A percentile compares a stretch with the other conserved stretches of the same genome.
These are phyloP conservation scores for Fusarium tuaranense DNA, from an alignment of 2,329 filamentous ascomycete genomes.

Conservation along the genomic window DNA sequence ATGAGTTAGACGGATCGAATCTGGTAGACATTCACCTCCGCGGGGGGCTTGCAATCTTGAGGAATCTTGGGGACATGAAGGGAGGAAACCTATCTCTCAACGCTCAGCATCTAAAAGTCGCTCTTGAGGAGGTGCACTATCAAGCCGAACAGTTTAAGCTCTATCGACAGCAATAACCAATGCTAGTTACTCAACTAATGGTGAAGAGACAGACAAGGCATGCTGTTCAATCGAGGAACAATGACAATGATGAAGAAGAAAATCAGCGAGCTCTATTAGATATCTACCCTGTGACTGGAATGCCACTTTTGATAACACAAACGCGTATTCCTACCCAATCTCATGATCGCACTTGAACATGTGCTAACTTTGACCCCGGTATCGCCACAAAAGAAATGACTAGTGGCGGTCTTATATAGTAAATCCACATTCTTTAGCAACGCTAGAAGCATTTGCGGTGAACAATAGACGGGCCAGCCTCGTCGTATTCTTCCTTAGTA, in stretches of 20 bases:
- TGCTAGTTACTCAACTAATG: too few species aligned
- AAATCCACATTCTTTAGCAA: background rate
- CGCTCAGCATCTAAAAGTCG: background rate
- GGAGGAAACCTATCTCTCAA: background rate
- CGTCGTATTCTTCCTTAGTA: conserved; percentile 99
- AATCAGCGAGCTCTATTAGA: background rate
- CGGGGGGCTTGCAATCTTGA: background rate
- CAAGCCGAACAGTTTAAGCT: background rate
- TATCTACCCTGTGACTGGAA: background rate
- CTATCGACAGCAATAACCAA: background rate
- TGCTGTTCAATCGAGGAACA: background rate
- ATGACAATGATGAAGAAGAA: background rate
- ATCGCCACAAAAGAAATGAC: background rate
- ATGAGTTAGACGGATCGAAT: background rate
- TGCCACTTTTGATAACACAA: background rate
- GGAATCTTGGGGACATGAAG: background rate
- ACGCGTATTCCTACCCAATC: background rate
- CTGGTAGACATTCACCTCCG: background rate
- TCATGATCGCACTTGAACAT: background rate
- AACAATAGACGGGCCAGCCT: conserved; percentile 98
- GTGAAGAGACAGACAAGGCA: background rate
- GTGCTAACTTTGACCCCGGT: background rate
- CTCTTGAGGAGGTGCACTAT: background rate
- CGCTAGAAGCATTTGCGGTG: conserved; percentile 99
- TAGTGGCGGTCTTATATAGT: background rate